These are phyloP conservation scores for Gliomastix tumulicola DNA, from an alignment of 2,329 filamentous ascomycete genomes.

Conservation along the genomic window DNA sequence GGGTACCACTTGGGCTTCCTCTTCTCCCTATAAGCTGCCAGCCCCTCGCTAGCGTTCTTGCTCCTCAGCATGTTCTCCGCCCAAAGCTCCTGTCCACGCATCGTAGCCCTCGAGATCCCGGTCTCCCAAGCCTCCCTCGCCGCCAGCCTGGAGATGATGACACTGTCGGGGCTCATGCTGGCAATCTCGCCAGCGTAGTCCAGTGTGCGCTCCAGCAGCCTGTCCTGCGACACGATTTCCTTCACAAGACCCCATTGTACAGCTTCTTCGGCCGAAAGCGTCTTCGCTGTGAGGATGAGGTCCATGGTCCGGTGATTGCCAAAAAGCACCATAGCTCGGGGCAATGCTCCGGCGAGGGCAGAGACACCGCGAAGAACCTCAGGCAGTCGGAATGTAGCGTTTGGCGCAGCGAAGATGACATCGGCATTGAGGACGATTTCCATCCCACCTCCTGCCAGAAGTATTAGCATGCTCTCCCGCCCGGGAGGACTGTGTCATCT, in stretches of 20 bases:
- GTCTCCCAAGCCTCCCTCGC: constrained; percentile 25
- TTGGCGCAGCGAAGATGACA: constrained; percentile 45
- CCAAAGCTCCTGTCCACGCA: constrained; percentile 22
- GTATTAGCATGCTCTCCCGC: constrained; percentile 1
- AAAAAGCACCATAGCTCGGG: constrained; percentile 31
- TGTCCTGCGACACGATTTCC: constrained; percentile 19
- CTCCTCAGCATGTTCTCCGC: constrained; percentile 19
- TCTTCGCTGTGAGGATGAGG: constrained; percentile 18
- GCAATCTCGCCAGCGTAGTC: constrained; percentile 21
- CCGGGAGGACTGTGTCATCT: constrained; percentile 9
- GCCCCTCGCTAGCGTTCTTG: constrained; percentile 17
- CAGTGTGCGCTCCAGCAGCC: constrained; percentile 17
- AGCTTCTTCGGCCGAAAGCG: constrained; percentile 16
- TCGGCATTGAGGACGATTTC: constrained; percentile 38
- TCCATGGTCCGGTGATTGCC: constrained; percentile 25
- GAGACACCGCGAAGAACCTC: constrained; percentile 52
- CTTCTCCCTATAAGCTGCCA: constrained; percentile 21
- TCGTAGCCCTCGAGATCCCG: constrained; percentile 21
- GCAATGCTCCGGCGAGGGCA: constrained; percentile 48
- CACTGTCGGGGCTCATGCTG: constrained; percentile 21
- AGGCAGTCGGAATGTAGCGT: constrained; percentile 47
- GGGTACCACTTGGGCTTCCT: constrained; percentile 18
- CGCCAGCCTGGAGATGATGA: constrained; percentile 20
- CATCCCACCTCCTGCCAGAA: constrained; percentile 17
- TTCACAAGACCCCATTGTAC: constrained; percentile 19